These are phyloP conservation scores for Arctium lappa DNA, from an alignment of 129 eudicot species.

Conservation along the genomic window DNA sequence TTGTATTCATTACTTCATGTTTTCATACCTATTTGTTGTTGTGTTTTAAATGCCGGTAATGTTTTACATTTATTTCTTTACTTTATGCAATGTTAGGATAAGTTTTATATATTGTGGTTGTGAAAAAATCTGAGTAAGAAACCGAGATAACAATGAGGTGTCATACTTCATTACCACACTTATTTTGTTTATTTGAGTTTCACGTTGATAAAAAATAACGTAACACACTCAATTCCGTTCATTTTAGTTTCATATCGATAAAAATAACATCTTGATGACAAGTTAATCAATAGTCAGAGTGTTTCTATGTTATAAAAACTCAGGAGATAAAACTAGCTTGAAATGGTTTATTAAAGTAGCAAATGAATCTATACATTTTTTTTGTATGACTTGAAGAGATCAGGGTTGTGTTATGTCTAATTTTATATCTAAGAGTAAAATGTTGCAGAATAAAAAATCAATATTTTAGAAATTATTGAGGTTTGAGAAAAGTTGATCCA, in stretches of 20 bases:
- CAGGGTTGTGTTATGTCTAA: no score
- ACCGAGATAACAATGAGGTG: neutral
- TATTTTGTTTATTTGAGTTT: neutral
- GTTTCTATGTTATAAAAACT: neutral
- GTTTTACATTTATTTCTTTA: neutral
- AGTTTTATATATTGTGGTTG: neutral
- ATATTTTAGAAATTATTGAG: no score
- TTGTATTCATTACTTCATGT: neutral
- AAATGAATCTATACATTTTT: no score
- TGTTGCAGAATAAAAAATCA: no score
- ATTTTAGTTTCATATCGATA: no score
- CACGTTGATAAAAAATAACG: neutral
- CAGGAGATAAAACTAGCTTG: no score
- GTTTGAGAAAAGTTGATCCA: no score
- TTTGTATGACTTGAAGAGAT: neutral
- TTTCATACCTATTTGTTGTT: neutral
- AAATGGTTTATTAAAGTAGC: neutral
- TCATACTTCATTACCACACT: neutral
- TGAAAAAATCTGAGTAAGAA: neutral
- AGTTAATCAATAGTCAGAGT: no score
- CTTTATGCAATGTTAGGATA: no score
- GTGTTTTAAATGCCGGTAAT: neutral
- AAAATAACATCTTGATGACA: no score
- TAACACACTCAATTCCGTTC: no score
- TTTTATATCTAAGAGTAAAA: no score